These are phyloP conservation scores for Metschnikowia bowlesiae DNA, from an alignment of 805 yeast genomes.

Conservation along the genomic window DNA sequence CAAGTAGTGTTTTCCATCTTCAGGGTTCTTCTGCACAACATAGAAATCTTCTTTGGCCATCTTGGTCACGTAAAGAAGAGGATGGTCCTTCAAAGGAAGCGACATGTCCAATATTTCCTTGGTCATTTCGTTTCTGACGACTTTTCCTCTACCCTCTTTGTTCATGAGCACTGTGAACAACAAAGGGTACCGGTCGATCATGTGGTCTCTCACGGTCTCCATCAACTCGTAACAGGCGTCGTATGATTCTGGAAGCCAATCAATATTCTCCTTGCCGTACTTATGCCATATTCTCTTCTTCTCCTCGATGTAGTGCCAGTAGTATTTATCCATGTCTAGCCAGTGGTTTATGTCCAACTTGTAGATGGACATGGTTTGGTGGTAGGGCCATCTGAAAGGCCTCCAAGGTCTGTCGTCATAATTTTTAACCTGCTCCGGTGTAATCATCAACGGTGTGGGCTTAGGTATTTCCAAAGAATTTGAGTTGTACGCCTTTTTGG, in stretches of 20 bases:
- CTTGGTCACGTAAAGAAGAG: slow-evolving; percentile 56
- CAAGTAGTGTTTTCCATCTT: slow-evolving; percentile 53
- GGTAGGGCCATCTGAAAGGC: slow-evolving; percentile 77
- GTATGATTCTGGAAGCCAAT: slow-evolving; percentile 60
- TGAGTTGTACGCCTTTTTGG: background rate
- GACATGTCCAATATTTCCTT: slow-evolving; percentile 59
- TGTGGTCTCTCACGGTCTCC: slow-evolving; percentile 57
- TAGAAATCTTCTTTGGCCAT: slow-evolving; percentile 77
- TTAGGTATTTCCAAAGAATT: slow-evolving; percentile 24
- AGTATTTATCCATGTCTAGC: slow-evolving; percentile 77
- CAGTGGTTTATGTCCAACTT: slow-evolving; percentile 70
- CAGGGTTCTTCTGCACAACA: slow-evolving; percentile 49
- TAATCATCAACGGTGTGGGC: slow-evolving; percentile 57
- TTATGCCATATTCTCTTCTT: slow-evolving; percentile 53
- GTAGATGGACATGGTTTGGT: slow-evolving; percentile 73
- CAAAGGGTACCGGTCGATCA: slow-evolving; percentile 59
- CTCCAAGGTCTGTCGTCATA: slow-evolving; percentile 79
- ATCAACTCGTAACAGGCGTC: slow-evolving; percentile 60
- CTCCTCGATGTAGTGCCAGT: slow-evolving; percentile 60
- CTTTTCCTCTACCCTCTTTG: slow-evolving; percentile 42
- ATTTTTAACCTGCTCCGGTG: slow-evolving; percentile 60
- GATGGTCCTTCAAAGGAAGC: slow-evolving; percentile 57
- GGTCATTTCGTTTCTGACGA: slow-evolving; percentile 57
- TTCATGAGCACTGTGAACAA: slow-evolving; percentile 47
- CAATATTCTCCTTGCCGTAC: slow-evolving; percentile 59